phyloP scores from a whole-genome alignment of 108 stramenopile species.

The Cyclostephanos tholiformis region DNA sequence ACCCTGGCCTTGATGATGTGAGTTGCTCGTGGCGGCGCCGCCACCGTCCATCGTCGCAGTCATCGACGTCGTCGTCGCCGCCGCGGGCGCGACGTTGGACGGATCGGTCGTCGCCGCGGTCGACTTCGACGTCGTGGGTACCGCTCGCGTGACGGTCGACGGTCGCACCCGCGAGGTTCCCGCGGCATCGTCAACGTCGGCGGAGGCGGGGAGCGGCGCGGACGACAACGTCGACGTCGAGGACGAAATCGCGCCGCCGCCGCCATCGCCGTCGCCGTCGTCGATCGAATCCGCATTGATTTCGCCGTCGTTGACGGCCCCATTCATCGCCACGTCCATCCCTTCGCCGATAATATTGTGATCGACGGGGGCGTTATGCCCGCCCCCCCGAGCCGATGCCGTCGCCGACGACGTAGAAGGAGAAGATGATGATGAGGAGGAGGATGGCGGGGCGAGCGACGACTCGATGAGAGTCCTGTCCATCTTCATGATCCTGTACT shows the following conservation, averaged over 20 bases:
- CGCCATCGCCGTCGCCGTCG: background rate
- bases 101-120: background rate
- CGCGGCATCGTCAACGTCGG: background rate
- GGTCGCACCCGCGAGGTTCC: background rate
- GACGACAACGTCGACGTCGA: background rate
- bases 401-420: background rate
- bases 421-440: too few species aligned
- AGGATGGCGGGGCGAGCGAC: background rate
- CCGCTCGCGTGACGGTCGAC: background rate
- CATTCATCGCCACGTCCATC: background rate
- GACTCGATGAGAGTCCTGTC: slow-evolving; percentile 85
- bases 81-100: background rate
- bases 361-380: background rate
- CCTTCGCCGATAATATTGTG: background rate
- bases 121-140: background rate
- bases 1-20: background rate
- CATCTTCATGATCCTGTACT: slow-evolving; percentile 82
- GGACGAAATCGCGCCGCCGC: background rate
- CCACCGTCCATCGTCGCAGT: background rate
- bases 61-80: background rate
- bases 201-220: background rate
- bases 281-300: background rate
- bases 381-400: background rate
- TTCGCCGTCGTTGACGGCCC: background rate
- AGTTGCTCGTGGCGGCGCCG: background rate